Conservation (phyloP, 2,329 filamentous ascomycete species). For the Cladophialophora yegresii region DNA sequence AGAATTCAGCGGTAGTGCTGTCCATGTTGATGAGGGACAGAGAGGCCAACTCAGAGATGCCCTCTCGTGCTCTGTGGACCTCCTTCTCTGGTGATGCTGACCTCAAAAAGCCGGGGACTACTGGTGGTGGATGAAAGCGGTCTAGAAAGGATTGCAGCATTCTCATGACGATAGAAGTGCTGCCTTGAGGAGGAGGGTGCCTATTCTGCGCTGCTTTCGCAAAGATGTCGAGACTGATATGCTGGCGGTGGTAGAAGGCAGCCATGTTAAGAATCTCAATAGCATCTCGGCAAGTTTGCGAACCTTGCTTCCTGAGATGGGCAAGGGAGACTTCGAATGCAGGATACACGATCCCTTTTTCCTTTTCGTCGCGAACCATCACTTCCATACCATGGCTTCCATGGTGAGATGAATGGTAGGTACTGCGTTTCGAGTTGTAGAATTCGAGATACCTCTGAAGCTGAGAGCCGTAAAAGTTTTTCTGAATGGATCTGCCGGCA, state of each 20-base stretch:
- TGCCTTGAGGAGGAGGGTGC: no score
- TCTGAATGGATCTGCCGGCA: conserved; percentile 36
- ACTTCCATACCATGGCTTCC: background rate
- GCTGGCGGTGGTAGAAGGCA: conserved; percentile 29
- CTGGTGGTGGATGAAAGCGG: background rate
- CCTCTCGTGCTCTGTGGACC: conserved; percentile 11
- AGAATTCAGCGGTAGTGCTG: conserved; percentile 8
- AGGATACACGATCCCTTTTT: conserved; percentile 2
- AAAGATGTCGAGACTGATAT: conserved; percentile 25
- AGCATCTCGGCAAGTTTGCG: conserved; percentile 24
- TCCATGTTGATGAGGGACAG: conserved; percentile 20
- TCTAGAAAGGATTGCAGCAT: background rate
- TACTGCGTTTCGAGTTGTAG: background rate
- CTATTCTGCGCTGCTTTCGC: conserved; percentile 14
- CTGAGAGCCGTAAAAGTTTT: conserved; percentile 29
- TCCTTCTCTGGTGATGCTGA: background rate
- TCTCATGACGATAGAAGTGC: background rate
- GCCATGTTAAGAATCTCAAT: conserved; percentile 34
- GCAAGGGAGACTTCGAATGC: conserved; percentile 8
- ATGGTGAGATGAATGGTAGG: no score
- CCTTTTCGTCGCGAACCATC: no score
- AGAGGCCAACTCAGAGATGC: conserved; percentile 10
- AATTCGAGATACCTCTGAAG: conserved; percentile 37
- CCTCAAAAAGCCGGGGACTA: conserved; percentile 1
- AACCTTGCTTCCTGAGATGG: conserved; percentile 19